phyloP scores from a whole-genome alignment of 2,329 filamentous ascomycete genomes.

The Fusarium sulawesiense region DNA sequence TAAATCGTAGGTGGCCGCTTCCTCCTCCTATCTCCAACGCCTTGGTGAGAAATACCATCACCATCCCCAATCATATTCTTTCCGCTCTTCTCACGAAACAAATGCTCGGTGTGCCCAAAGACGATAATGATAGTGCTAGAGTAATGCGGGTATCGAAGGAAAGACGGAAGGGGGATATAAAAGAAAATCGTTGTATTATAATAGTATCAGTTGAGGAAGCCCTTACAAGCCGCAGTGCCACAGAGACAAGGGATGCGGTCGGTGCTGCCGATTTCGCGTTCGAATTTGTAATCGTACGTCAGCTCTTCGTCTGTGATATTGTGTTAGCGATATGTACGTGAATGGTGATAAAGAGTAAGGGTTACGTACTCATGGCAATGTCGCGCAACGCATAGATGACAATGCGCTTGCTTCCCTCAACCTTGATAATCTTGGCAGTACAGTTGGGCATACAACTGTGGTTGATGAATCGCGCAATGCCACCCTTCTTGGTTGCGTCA shows the following conservation, averaged over 20 bases:
- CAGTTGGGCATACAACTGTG: constrained; percentile 98
- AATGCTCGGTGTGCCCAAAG: constrained; percentile 16
- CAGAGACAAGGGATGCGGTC: constrained; percentile 98
- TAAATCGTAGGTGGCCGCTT: constrained; percentile 3
- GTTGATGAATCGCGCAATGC: constrained; percentile 98
- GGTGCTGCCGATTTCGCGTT: constrained; percentile 92
- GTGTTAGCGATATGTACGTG: constrained; percentile 18
- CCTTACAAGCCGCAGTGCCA: constrained; percentile 95
- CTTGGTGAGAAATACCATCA: constrained; percentile 32
- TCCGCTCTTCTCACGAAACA: constrained; percentile 11
- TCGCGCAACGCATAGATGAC: constrained; percentile 98
- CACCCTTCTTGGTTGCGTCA: constrained; percentile 97
- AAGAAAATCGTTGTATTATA: constrained; percentile 30
- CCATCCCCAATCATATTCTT: constrained; percentile 34
- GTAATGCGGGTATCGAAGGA: constrained; percentile 11
- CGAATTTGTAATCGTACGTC: constrained; percentile 99
- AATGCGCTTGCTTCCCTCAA: constrained; percentile 97
- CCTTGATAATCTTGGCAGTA: constrained; percentile 99
- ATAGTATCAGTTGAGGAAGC: constrained; percentile 87
- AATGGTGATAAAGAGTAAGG: neutral
- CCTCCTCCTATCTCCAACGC: constrained; percentile 33
- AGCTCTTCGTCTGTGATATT: constrained; percentile 86
- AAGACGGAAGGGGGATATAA: constrained; percentile 3
- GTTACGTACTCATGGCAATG: constrained; percentile 87
- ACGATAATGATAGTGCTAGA: constrained; percentile 3